These are phyloP conservation scores for Raddia guianensis DNA, from an alignment of 176 grass and related monocot genomes.

Conservation along the genomic window DNA sequence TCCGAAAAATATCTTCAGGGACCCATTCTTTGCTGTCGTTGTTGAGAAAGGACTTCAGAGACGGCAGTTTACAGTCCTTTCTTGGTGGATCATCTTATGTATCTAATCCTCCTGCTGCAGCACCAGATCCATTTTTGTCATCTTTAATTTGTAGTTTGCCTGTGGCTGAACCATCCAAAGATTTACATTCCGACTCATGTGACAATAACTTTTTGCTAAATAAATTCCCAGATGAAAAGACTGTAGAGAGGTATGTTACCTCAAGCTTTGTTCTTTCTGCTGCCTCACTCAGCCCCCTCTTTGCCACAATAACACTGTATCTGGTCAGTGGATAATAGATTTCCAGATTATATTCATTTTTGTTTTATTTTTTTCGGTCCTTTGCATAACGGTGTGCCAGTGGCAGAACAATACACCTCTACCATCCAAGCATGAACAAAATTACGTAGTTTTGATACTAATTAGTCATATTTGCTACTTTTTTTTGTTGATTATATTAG, in stretches of 20 bases:
- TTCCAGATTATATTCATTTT: constrained; percentile 11
- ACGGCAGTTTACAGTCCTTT: constrained; percentile 85
- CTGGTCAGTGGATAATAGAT: constrained; percentile 50
- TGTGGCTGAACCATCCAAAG: constrained; percentile 70
- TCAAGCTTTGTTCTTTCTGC: constrained; percentile 59
- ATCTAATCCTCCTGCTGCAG: constrained; percentile 57
- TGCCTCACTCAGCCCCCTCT: constrained; percentile 43
- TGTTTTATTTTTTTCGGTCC: background rate
- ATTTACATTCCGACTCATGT: constrained; percentile 66
- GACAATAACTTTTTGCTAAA: constrained; percentile 61
- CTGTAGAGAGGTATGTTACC: constrained; percentile 66
- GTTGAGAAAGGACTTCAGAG: constrained; percentile 78
- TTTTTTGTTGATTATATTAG: background rate
- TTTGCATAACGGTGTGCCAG: background rate
- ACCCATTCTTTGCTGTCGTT: constrained; percentile 78
- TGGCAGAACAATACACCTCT: background rate
- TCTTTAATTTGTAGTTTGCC: constrained; percentile 89
- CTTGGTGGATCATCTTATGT: constrained; percentile 75
- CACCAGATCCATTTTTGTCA: constrained; percentile 87
- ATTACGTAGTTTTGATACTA: background rate
- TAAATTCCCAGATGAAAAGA: constrained; percentile 69
- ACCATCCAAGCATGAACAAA: background rate
- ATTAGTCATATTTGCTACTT: background rate
- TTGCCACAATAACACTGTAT: constrained; percentile 47
- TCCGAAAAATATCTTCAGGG: constrained; percentile 62